These are phyloP conservation scores for Alternaria infectoria DNA, from an alignment of 2,329 filamentous ascomycete genomes.

Conservation along the genomic window DNA sequence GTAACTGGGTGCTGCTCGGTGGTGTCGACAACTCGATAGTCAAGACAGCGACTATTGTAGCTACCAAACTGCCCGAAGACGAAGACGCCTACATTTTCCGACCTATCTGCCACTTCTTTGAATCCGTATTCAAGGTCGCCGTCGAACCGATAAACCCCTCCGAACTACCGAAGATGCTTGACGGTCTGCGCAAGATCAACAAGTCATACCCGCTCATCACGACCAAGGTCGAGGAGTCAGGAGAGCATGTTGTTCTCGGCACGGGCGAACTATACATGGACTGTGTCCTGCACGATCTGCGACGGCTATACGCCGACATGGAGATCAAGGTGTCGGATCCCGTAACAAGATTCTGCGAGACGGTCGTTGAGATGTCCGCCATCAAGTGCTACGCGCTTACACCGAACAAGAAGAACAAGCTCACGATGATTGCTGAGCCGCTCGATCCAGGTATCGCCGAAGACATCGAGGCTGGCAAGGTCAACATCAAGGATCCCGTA, in stretches of 20 bases:
- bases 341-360: constrained; percentile 96
- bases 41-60: constrained; percentile 91
- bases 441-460: constrained; percentile 92
- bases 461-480: constrained; percentile 89
- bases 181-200: constrained; percentile 94
- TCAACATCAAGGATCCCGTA: constrained; percentile 91
- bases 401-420: constrained; percentile 99
- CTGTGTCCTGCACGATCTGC: constrained; percentile 93
- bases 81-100: constrained; percentile 96
- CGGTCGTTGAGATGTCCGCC: constrained; percentile 93
- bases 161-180: constrained; percentile 97
- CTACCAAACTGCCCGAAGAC: constrained; percentile 78
- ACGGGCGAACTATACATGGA: constrained; percentile 99
- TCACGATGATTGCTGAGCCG: constrained; percentile 97
- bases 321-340: constrained; percentile 99
- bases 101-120: constrained; percentile 91
- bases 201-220: constrained; percentile 96
- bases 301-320: constrained; percentile 96
- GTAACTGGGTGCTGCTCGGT: constrained; percentile 89
- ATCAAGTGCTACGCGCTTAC: constrained; percentile 98
- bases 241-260: constrained; percentile 92
- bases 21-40: constrained; percentile 98
- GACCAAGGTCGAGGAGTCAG: constrained; percentile 97
- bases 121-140: constrained; percentile 96
- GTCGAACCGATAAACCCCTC: constrained; percentile 98